Conservation (phyloP, 257 asterid genomes). For the Asclepias syriaca region DNA sequence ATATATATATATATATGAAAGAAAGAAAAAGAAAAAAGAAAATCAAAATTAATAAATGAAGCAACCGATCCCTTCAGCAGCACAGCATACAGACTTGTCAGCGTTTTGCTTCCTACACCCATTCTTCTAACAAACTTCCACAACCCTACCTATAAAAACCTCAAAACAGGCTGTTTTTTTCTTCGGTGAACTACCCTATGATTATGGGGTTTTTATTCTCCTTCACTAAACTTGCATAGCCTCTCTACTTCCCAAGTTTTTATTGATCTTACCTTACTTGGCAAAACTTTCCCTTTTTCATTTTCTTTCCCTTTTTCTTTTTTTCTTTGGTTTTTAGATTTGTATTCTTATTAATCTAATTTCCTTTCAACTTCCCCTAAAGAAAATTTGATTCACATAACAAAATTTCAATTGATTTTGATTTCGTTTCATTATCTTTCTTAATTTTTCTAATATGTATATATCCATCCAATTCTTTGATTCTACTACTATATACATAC, state of each 20-base stretch:
- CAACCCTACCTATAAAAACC: conserved; percentile 13
- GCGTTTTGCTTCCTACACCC: conserved; percentile 18
- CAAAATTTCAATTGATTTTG: too few relatives aligned
- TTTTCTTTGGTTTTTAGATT: not conserved
- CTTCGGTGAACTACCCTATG: conserved; percentile 17
- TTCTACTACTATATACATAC: too few relatives aligned
- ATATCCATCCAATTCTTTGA: too few relatives aligned
- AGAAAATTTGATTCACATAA: too few relatives aligned
- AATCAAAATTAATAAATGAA: conserved; percentile 16
- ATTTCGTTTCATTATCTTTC: too few relatives aligned
- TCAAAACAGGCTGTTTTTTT: conserved; percentile 3
- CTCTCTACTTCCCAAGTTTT: not conserved
- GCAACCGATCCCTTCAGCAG: conserved; percentile 22
- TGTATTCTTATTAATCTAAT: not conserved
- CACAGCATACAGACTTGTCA: conserved; percentile 14
- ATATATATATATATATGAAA: too few relatives aligned
- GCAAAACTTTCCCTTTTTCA: not conserved
- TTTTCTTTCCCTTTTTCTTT: too few relatives aligned
- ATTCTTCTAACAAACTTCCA: conserved; percentile 11
- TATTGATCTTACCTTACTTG: conserved; percentile 4
- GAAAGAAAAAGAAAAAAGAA: too few relatives aligned
- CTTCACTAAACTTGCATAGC: conserved; percentile 1
- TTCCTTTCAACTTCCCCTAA: too few relatives aligned
- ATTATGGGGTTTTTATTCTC: conserved; percentile 15
- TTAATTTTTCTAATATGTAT: too few relatives aligned